Evolutionary conservation across 1,139 yeast genomes (phyloP), one percentile per base, ranked within the genome.

Genomic region (Saccharomycopsis crataegensis): DNA sequence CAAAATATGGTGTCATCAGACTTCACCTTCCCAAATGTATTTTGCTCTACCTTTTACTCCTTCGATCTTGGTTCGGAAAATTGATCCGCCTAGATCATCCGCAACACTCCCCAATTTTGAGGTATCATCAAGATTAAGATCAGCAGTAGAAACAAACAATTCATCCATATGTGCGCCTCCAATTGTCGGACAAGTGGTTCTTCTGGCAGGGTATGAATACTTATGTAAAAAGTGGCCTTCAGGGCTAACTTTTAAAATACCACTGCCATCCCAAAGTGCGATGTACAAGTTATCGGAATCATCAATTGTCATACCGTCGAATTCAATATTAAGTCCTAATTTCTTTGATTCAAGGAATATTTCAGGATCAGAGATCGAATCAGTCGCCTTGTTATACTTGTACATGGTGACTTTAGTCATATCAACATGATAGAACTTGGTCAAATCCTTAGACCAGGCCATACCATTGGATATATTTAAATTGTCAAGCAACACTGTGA

Each of bases 291-390:
- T 75, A n/a, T 83, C 86, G 49, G 79, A 75, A 8, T 69, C 67
- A 50, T 87, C 81, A 59, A 86, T 70, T 22, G 83, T 74, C 61
- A 86, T 74, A 40, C 98, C 98, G 67, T 91, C 98, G 0, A 97
- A 96, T 62, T 81, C 93, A 8, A 42, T 28, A 11, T 37, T 14
- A 7, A 11, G 31, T 16, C 14, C 48, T 6, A 42, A 41, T 34
- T 42, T n/a, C 9, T 16, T 33, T 1, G 84, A 74, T 45, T 76
- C 69, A 47, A 82, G 69, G 59, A 75, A 76, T 28, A 67, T 64
- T 44, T 67, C 62, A 53, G 76, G 75, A 63, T 80, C 76, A 40
- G 74, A 59, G 48, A 82, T 65, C 16, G 63, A 64, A 46, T 80
- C 81, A 2, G 75, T 67, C 14, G 64, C 69, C 42, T 65, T 59